These are phyloP conservation scores for Hypoxylon fragiforme DNA, from an alignment of 495 filamentous ascomycete genomes.

Conservation along the genomic window DNA sequence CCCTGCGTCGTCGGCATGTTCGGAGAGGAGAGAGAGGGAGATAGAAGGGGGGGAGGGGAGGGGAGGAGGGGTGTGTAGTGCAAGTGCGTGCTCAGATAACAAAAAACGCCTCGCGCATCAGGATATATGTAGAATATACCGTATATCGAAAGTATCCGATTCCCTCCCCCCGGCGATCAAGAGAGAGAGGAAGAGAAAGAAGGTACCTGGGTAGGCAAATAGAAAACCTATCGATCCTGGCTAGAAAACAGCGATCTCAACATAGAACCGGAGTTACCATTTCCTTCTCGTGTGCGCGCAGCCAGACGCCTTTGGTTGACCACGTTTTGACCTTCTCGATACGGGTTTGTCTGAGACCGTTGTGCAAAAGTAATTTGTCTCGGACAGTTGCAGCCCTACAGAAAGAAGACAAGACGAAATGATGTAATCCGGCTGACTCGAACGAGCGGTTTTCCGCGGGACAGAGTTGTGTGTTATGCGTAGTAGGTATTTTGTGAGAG, in stretches of 20 bases:
- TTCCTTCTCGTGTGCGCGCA: neutral
- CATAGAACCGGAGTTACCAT: constrained; percentile 7
- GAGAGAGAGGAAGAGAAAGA: too few species aligned
- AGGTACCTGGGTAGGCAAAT: too few species aligned
- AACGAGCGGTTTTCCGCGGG: constrained; percentile 5
- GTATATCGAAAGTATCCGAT: too few species aligned
- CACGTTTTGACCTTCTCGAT: too few species aligned
- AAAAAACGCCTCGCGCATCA: too few species aligned
- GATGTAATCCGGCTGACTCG: constrained; percentile 25
- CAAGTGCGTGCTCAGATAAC: too few species aligned
- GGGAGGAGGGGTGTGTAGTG: neutral
- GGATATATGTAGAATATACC: too few species aligned
- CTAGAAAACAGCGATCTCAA: constrained; percentile 3
- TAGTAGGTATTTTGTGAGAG: too few species aligned
- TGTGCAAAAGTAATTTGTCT: constrained; percentile 14
- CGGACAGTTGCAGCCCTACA: constrained; percentile 22
- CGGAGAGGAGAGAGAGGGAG: neutral
- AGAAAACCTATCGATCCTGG: neutral
- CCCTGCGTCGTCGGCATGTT: constrained; percentile 24
- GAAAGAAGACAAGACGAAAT: too few species aligned
- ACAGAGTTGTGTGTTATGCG: neutral
- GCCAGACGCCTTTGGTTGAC: neutral
- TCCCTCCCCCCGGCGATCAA: too few species aligned
- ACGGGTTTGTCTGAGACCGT: constrained; percentile 3
- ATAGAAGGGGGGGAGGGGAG: neutral